Evolutionary conservation across 1,139 yeast genomes (phyloP), one percentile per base, ranked within the genome.

Genomic region (Lodderomyces elongisporus): DNA sequence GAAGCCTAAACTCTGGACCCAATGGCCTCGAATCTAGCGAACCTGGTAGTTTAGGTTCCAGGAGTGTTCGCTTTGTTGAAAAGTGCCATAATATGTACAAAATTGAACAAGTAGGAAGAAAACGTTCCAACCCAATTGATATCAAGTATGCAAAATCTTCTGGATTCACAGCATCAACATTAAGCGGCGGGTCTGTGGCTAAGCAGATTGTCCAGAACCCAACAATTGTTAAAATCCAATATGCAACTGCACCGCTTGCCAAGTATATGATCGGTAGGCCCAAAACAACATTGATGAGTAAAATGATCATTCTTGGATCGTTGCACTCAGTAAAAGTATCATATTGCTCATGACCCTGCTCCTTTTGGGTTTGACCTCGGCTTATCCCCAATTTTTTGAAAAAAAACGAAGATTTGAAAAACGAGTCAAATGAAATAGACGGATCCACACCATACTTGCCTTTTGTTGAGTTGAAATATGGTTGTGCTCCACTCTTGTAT

Each of bases 121-220:
- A 68, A 32, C 96, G 64, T 44, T 80, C 79, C 38, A 85, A 70
- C 0, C 88, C 89, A 8, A 79, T 52, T 0, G 95, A 83, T 4
- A 89, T 47, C 32, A 89, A 60, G 35, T 69, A 68, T 2, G 88
- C 73, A 21, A 74, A 73, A 14, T 77, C 67, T 26, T 70, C 74
- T 2, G 71, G 62, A 31, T 70, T 70, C 16, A 63, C 58, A 0
- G 82, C 77, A 37, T 80, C 77, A 1, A 75, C 74, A 3, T 60
- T 49, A 5, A 74, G 41, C 0, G 96, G 96, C 1, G 96, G 96
- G 47, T 91, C 96, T 10, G 93, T 70, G 0, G 87, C 82, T 23
- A 89, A 54, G 1, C 79, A 61, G 25, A 89, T 76, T 0, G 94
- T 84, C 95, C 96, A 85, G 57, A 83, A 88, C 0, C 94, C 95